phyloP scores from a whole-genome alignment of 345 rosid genomes.

The Salix caprea region DNA sequence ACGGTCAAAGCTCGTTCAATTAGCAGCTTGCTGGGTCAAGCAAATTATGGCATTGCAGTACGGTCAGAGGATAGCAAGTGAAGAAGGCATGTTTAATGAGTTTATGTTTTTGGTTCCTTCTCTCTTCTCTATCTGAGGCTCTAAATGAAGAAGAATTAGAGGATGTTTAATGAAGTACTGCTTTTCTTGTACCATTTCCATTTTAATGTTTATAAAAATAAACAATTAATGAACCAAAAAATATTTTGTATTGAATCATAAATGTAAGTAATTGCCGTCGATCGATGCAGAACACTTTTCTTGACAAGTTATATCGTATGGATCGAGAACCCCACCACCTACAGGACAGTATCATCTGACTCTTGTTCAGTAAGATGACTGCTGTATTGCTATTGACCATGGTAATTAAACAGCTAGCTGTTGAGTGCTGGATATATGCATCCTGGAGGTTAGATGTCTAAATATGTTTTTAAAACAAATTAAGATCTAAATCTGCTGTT shows the following conservation, averaged over 20 bases:
- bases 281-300: background rate
- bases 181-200: background rate
- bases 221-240: background rate
- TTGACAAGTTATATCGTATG: background rate
- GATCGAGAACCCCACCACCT: background rate
- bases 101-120: background rate
- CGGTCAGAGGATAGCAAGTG: conserved; percentile 3
- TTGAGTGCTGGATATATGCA: background rate
- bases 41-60: conserved; percentile 7
- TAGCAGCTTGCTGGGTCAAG: conserved; percentile 78
- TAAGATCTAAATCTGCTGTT: no score
- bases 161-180: background rate
- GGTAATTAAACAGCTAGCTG: background rate
- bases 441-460: background rate
- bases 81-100: background rate
- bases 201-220: background rate
- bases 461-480: no score
- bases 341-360: background rate
- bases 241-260: background rate
- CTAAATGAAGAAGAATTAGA: background rate
- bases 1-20: conserved; percentile 89
- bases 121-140: background rate
- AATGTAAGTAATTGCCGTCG: background rate
- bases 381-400: background rate
- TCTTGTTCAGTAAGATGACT: background rate